phyloP scores from a whole-genome alignment of 441 rosid genomes.

The Pelargonium citronellum region DNA sequence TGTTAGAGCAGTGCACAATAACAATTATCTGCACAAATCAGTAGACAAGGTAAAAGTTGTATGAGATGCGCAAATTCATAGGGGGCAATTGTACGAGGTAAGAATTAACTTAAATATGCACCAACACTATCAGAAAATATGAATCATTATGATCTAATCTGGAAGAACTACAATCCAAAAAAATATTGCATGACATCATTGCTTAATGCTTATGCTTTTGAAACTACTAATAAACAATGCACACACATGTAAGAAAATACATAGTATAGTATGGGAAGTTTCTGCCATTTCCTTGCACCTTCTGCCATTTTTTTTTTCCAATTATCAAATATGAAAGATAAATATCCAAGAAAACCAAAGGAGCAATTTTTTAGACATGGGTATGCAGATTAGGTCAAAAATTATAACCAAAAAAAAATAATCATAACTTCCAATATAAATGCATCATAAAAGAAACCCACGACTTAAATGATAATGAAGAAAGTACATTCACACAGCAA shows the following conservation, averaged over 20 bases:
- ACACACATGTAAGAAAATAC: not conserved
- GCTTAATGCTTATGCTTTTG: not conserved
- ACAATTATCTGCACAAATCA: constrained; percentile 5
- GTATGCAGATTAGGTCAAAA: not conserved
- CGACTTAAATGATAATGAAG: not conserved
- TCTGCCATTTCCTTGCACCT: not conserved
- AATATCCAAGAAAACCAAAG: not conserved
- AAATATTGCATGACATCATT: no score
- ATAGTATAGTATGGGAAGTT: not conserved
- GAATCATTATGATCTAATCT: no score
- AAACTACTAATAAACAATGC: not conserved
- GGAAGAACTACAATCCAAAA: no score
- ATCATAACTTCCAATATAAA: not conserved
- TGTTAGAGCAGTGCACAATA: constrained; percentile 7
- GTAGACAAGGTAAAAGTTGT: not conserved
- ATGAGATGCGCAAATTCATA: not conserved
- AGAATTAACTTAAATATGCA: not conserved
- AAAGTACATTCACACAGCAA: not conserved
- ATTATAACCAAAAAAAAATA: not conserved
- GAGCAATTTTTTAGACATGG: not conserved
- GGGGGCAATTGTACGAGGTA: not conserved
- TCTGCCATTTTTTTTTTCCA: not conserved
- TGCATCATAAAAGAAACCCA: not conserved
- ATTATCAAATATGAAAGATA: not conserved
- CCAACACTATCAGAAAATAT: not conserved